phyloP scores from a whole-genome alignment of 345 rosid species.

The Salix viminalis region DNA sequence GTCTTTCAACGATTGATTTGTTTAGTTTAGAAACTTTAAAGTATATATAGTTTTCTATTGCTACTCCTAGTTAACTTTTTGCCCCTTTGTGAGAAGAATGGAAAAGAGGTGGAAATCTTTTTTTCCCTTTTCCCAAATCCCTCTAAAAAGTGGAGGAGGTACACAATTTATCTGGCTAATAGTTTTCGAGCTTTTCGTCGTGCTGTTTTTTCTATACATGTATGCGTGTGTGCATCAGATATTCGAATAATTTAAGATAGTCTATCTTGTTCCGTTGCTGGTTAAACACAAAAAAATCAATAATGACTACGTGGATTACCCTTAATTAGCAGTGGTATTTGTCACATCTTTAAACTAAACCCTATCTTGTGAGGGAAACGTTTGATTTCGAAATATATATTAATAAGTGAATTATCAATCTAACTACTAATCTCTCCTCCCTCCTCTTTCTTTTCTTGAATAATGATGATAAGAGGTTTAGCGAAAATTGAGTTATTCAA shows the following conservation, averaged over 20 bases:
- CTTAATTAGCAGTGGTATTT: too few species aligned
- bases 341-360: neutral
- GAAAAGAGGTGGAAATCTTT: neutral
- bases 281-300: too few species aligned
- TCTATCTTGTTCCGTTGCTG: too few species aligned
- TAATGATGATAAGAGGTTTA: too few species aligned
- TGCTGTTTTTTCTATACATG: too few species aligned
- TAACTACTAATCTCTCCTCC: neutral
- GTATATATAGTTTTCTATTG: neutral
- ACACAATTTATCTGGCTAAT: neutral
- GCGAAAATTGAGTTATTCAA: too few species aligned
- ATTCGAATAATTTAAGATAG: too few species aligned
- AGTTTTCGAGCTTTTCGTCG: too few species aligned
- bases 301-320: too few species aligned
- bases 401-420: neutral
- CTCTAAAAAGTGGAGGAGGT: neutral
- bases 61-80: conserved; percentile 17
- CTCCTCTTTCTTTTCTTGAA: too few species aligned
- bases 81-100: conserved; percentile 7
- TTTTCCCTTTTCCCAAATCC: neutral
- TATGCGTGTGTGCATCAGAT: too few species aligned
- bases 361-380: neutral
- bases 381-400: neutral
- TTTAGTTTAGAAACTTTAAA: conserved; percentile 5
- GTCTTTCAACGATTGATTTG: conserved; percentile 15